Conservation (phyloP, 176 grass and related monocot genomes). For the Miscanthus lutarioriparius region DNA sequence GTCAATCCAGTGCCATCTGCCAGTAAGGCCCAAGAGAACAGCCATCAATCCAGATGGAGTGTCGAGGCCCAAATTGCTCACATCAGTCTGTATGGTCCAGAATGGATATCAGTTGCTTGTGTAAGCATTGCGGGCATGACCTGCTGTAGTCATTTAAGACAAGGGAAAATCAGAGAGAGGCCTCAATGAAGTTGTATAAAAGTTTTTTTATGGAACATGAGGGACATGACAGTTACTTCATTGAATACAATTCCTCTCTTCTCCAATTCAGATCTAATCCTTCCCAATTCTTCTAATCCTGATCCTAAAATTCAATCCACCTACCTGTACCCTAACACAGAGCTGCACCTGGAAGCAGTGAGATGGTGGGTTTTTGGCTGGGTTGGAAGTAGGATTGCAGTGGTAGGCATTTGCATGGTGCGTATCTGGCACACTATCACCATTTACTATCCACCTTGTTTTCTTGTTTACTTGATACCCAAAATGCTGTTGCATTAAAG, state of each 20-base stretch:
- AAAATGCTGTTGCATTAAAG: neutral
- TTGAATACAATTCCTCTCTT: neutral
- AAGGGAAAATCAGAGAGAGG: neutral
- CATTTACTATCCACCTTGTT: neutral
- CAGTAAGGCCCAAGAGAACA: neutral
- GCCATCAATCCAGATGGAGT: neutral
- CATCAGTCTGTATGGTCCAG: neutral
- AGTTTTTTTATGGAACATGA: neutral
- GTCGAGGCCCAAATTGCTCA: neutral
- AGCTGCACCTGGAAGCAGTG: neutral
- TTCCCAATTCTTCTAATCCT: neutral
- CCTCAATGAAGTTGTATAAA: neutral
- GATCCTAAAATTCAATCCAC: neutral
- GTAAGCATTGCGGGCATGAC: neutral
- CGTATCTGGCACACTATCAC: neutral
- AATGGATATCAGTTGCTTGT: neutral
- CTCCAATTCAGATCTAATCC: neutral
- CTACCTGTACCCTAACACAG: neutral
- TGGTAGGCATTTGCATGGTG: neutral
- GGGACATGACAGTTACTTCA: neutral
- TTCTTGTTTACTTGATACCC: conserved; percentile 1
- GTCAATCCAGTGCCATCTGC: neutral
- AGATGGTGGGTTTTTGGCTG: neutral
- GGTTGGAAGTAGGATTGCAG: neutral
- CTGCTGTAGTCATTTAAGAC: neutral